Conservation (phyloP, 1,284 basidiomycete genomes). For the Stygiomarasmius scandens region DNA sequence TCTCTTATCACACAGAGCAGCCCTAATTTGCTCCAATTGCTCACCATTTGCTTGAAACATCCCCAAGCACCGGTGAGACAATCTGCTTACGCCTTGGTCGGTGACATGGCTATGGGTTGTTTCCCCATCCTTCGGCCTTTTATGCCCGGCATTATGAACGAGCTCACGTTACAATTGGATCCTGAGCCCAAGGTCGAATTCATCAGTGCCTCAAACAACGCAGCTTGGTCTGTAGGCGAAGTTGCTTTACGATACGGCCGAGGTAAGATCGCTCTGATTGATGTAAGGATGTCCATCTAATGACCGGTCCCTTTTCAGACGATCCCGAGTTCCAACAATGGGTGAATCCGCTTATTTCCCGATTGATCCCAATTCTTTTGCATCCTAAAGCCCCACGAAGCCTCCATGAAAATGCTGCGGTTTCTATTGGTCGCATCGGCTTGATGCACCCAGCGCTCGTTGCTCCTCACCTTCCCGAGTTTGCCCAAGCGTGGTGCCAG, state of each 20-base stretch:
- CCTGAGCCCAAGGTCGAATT: constrained; percentile 90
- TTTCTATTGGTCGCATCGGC: constrained; percentile 97
- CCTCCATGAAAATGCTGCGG: constrained; percentile 96
- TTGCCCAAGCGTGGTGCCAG: constrained; percentile 96
- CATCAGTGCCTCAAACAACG: constrained; percentile 97
- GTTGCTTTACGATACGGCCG: constrained; percentile 87
- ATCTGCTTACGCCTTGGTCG: constrained; percentile 95
- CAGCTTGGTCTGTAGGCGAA: constrained; percentile 99
- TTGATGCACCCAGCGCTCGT: constrained; percentile 89
- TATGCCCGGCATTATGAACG: constrained; percentile 87
- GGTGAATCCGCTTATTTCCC: constrained; percentile 84
- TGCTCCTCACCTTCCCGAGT: constrained; percentile 88
- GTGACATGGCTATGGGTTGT: constrained; percentile 97
- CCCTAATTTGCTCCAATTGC: constrained; percentile 78
- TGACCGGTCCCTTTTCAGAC: constrained; percentile 41
- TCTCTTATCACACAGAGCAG: constrained; percentile 67
- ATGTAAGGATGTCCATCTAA: not conserved
- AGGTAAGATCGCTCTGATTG: constrained; percentile 44
- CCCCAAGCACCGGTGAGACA: constrained; percentile 95
- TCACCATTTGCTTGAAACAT: constrained; percentile 89
- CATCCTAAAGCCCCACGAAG: constrained; percentile 92
- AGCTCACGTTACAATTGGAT: constrained; percentile 89
- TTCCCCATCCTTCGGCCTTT: constrained; percentile 84
- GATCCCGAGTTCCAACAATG: constrained; percentile 87
- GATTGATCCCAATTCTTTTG: constrained; percentile 91